Evolutionary conservation across 108 stramenopile genomes (phyloP).

Genomic region (Cyclotella baltica): DNA sequence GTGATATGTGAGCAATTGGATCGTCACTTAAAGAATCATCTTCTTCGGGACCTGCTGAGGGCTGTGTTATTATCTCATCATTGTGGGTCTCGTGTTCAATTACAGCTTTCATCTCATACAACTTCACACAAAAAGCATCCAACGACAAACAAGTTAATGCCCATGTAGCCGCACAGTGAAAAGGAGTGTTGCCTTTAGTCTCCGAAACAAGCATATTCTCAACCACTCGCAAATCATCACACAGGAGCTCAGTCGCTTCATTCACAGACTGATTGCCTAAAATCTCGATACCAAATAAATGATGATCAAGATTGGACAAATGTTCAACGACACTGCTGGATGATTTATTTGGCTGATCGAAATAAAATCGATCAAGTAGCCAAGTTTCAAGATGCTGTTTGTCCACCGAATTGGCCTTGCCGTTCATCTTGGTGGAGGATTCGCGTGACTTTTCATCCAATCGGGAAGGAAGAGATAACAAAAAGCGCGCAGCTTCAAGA

Average conservation of each 20-base stretch:
- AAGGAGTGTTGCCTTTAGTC: conserved; percentile 33
- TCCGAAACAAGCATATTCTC: conserved; percentile 42
- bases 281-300: conserved; percentile 50
- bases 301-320: conserved; percentile 48
- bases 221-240: conserved; percentile 37
- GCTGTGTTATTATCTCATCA: background rate
- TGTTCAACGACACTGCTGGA: conserved; percentile 45
- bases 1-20: conserved; percentile 45
- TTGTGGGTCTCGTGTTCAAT: background rate
- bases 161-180: conserved; percentile 53
- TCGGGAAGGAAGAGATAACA: conserved; percentile 45
- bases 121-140: conserved; percentile 48
- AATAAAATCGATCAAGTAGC: conserved; percentile 57
- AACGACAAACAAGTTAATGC: conserved; percentile 44
- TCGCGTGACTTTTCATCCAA: conserved; percentile 43
- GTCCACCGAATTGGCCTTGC: conserved; percentile 20
- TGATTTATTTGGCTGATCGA: conserved; percentile 49
- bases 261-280: conserved; percentile 28
- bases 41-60: background rate
- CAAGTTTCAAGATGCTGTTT: conserved; percentile 50
- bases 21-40: background rate
- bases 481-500: conserved; percentile 56
- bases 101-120: conserved; percentile 32
- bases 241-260: conserved; percentile 34
- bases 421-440: background rate